Evolutionary conservation across 2,329 filamentous ascomycete genomes (phyloP), one percentile per base, ranked within the genome.

Genomic region (Fusarium chuoi): DNA sequence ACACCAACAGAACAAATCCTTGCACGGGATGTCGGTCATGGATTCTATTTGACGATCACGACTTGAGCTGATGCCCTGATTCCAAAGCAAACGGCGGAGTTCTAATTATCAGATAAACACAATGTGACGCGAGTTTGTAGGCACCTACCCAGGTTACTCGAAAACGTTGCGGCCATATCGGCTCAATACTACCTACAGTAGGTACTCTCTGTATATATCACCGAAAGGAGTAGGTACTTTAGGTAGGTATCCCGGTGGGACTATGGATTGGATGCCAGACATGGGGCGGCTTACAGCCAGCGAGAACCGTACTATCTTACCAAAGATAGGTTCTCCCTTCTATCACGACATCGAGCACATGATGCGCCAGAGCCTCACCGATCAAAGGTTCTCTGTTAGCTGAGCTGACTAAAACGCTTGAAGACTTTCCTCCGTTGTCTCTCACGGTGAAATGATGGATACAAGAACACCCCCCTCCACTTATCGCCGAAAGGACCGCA

Each of bases 11-110:
- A 22, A 42, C 28, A 18, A 35, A 73, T 62, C 70, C 70, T 61
- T 73, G 57, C 52, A 74, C 63, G 54, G 70, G 68, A 74, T 61
- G 51, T 74, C 71, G 71, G 67, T 59, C 39, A n/a, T 72, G 55
- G 22, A 65, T 72, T 44, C 36, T 72, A 75, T 75, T 74, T 70
- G 71, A 65, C 57, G 57, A 46, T 49, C 26, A n/a, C 46, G 44
- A 14, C 56, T 59, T 48, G 46, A 15, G 42, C 26, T 51, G 26
- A 17, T 35, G 28, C 17, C 7, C 15, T 39, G 66, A 70, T 64
- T 56, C 44, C 62, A 71, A 70, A 49, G 58, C 45, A n/a, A 62
- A 54, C 26, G 39, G 5, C 18, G 24, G 26, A n/a, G 28, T 62
- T n/a, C n/a, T 60, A 14, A 41, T 41, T n/a, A 28, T 55, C 26